Conservation (phyloP, 768 basidiomycete species). For the Myochromella boudieri region DNA sequence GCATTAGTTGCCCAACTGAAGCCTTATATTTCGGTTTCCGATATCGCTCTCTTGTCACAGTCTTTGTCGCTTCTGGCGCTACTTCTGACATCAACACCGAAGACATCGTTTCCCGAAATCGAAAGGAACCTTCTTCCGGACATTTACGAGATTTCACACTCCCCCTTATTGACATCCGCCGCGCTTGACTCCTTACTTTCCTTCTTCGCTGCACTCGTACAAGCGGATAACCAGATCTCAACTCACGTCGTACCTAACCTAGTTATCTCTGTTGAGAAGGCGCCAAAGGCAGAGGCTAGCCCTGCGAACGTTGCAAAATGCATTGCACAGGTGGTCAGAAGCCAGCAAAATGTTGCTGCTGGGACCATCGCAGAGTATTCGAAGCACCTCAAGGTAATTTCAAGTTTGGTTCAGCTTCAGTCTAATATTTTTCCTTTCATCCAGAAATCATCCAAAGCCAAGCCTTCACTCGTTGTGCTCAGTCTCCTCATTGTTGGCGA, state of each 20-base stretch:
- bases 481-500: conserved; percentile 91
- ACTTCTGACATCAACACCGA: conserved; percentile 67
- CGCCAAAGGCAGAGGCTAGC: conserved; percentile 54
- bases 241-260: conserved; percentile 80
- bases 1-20: conserved; percentile 74
- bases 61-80: conserved; percentile 65
- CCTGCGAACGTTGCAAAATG: conserved; percentile 80
- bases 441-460: conserved; percentile 59
- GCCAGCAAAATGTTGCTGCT: conserved; percentile 68
- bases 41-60: conserved; percentile 78
- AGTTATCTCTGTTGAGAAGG: conserved; percentile 64
- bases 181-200: conserved; percentile 79
- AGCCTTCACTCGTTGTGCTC: conserved; percentile 69
- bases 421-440: not conserved
- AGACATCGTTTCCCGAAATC: conserved; percentile 70
- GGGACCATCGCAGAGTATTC: conserved; percentile 85
- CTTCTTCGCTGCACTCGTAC: conserved; percentile 83
- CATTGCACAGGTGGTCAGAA: conserved; percentile 79
- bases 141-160: conserved; percentile 72
- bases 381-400: conserved; percentile 70
- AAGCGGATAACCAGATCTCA: conserved; percentile 80
- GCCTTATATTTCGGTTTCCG: conserved; percentile 68
- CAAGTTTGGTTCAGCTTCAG: not conserved
- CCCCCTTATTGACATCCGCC: conserved; percentile 73
- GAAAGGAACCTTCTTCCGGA: conserved; percentile 67